Conservation (phyloP, 1,139 yeast genomes). For the Torulaspora globosa region DNA sequence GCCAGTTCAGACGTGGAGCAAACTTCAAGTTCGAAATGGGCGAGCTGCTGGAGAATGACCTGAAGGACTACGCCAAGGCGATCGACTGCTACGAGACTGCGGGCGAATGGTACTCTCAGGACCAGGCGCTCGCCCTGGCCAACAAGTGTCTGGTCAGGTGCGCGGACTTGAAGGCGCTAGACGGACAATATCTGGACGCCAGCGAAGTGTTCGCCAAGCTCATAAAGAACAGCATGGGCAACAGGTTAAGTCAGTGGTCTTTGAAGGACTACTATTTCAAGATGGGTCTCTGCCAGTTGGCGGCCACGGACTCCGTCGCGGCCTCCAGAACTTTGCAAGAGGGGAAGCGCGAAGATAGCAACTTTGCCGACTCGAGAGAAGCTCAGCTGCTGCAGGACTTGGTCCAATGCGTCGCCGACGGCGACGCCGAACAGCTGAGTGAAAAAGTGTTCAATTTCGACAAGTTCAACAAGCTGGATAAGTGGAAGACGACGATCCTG, state of each 20-base stretch:
- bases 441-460: conserved; percentile 78
- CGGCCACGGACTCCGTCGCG: conserved; percentile 80
- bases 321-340: conserved; percentile 69
- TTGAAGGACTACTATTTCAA: conserved; percentile 87
- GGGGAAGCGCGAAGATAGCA: conserved; percentile 67
- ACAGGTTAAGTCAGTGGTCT: conserved; percentile 80
- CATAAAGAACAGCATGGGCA: conserved; percentile 70
- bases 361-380: conserved; percentile 77
- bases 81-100: conserved; percentile 82
- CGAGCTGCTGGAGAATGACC: conserved; percentile 70
- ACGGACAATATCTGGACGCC: conserved; percentile 69
- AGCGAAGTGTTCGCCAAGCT: conserved; percentile 71
- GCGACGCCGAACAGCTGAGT: conserved; percentile 74
- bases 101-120: conserved; percentile 93
- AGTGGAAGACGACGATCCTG: conserved; percentile 84
- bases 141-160: conserved; percentile 84
- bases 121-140: conserved; percentile 86
- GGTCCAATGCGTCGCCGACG: conserved; percentile 67
- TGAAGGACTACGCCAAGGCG: conserved; percentile 65
- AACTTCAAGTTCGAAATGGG: conserved; percentile 90
- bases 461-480: conserved; percentile 84
- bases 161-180: conserved; percentile 82
- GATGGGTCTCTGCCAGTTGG: conserved; percentile 75
- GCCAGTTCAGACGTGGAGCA: conserved; percentile 95
- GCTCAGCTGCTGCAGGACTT: conserved; percentile 60